Conservation (phyloP, 352 stramenopile genomes). For the Globisporangium polare region DNA sequence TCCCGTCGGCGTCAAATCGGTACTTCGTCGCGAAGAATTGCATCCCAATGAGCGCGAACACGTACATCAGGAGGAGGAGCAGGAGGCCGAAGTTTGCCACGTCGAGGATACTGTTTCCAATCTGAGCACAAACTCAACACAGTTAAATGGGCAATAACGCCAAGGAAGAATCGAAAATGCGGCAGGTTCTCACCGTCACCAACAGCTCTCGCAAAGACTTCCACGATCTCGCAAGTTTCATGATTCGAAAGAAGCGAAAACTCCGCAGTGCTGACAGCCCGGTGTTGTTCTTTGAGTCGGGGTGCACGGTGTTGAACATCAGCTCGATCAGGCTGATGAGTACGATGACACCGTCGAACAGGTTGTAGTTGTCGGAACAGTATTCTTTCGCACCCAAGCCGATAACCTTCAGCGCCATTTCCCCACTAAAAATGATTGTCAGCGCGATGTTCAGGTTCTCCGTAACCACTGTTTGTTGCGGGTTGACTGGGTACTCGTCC, state of each 20-base stretch:
- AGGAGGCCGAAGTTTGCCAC: slow-evolving; percentile 86
- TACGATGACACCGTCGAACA: slow-evolving; percentile 59
- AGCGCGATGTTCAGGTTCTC: slow-evolving; percentile 35
- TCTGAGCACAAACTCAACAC: slow-evolving; percentile 18
- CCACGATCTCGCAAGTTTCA: slow-evolving; percentile 92
- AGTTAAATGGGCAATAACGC: background rate
- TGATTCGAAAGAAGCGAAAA: slow-evolving; percentile 80
- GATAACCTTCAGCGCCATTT: slow-evolving; percentile 60
- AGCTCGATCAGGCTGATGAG: slow-evolving; percentile 46
- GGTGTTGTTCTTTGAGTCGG: slow-evolving; percentile 26
- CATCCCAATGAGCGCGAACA: slow-evolving; percentile 78
- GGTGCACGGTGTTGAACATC: slow-evolving; percentile 24
- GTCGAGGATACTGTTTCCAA: slow-evolving; percentile 75
- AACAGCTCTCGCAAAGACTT: slow-evolving; percentile 81
- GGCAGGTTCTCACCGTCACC: slow-evolving; percentile 34
- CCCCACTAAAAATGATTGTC: slow-evolving; percentile 41
- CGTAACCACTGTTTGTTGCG: slow-evolving; percentile 12
- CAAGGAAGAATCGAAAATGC: background rate
- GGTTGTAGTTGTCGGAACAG: slow-evolving; percentile 42
- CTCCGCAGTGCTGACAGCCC: slow-evolving; percentile 74
- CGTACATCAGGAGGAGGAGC: slow-evolving; percentile 86
- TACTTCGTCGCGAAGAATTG: slow-evolving; percentile 86
- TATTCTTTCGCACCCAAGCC: slow-evolving; percentile 46
- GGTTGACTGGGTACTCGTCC: slow-evolving; percentile 41
- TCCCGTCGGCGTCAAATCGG: slow-evolving; percentile 54